These are phyloP conservation scores for Colletotrichum gloeosporioides DNA, from an alignment of 2,329 filamentous ascomycete genomes.

Conservation along the genomic window DNA sequence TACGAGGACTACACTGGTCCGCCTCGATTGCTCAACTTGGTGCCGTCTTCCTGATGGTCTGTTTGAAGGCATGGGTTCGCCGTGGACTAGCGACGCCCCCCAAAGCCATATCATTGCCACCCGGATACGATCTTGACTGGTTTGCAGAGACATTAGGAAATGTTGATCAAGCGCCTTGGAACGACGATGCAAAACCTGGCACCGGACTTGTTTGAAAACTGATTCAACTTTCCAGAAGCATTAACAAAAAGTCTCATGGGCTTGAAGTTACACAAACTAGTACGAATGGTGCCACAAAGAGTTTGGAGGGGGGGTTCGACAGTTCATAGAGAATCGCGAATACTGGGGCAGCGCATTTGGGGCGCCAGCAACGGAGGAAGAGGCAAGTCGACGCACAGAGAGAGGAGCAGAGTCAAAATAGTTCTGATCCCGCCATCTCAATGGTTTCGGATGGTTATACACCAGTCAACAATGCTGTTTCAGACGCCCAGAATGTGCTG, in stretches of 20 bases:
- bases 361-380: neutral
- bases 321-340: too few species aligned
- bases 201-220: too few species aligned
- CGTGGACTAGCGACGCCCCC: neutral
- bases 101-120: accelerated
- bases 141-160: neutral
- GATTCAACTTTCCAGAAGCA: too few species aligned
- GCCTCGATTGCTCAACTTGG: neutral
- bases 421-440: neutral
- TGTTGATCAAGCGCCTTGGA: neutral
- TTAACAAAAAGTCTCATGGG: too few species aligned
- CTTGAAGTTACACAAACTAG: too few species aligned
- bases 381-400: neutral
- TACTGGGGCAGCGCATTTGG: too few species aligned
- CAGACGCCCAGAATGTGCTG: neutral
- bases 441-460: neutral
- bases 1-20: neutral
- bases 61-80: neutral
- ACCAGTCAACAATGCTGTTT: neutral
- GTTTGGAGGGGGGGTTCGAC: too few species aligned
- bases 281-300: too few species aligned
- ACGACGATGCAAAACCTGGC: neutral
- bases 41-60: neutral
- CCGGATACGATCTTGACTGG: neutral
- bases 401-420: neutral